Percentiles rank a stretch among this genome's conserved stretches.
phyloP scores from a whole-genome alignment of 176 grass and related monocot genomes.

The Bolboschoenus planiculmis region DNA sequence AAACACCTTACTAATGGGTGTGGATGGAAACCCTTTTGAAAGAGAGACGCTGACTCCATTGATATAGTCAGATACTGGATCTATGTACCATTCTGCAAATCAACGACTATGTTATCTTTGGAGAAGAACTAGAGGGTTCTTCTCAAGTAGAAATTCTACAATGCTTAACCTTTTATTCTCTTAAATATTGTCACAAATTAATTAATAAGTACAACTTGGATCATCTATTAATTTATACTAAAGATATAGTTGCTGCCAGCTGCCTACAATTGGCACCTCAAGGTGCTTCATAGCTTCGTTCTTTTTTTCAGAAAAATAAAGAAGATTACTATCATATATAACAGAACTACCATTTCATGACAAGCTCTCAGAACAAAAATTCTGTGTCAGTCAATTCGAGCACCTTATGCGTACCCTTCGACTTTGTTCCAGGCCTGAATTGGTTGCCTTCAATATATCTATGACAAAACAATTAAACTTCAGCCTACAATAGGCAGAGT shows the following conservation, averaged over 20 bases:
- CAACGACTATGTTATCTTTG: not conserved
- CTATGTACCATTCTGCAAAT: not conserved
- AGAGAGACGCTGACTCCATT: not conserved
- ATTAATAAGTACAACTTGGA: not conserved
- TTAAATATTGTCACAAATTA: not conserved
- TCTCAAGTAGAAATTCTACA: not conserved
- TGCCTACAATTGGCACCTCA: not conserved
- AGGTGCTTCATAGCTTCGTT: not conserved
- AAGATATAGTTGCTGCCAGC: not conserved
- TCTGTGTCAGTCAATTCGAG: conserved; percentile 74
- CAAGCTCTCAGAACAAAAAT: conserved; percentile 38
- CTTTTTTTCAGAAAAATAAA: not conserved
- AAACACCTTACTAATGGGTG: not conserved
- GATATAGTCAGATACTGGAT: not conserved
- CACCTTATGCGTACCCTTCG: conserved; percentile 84
- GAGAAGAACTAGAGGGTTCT: not conserved
- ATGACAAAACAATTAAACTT: conserved; percentile 16
- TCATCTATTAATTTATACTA: not conserved
- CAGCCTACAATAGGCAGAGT: not conserved
- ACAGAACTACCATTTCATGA: conserved; percentile 15
- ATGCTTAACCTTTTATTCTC: not conserved
- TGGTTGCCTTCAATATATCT: conserved; percentile 89
- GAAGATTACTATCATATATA: not conserved
- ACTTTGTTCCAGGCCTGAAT: conserved; percentile 71
- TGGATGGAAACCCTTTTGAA: not conserved